Base-by-base conservation (phyloP, 2,329 filamentous ascomycete genomes). In the Pseudocercospora vitis region DNA sequence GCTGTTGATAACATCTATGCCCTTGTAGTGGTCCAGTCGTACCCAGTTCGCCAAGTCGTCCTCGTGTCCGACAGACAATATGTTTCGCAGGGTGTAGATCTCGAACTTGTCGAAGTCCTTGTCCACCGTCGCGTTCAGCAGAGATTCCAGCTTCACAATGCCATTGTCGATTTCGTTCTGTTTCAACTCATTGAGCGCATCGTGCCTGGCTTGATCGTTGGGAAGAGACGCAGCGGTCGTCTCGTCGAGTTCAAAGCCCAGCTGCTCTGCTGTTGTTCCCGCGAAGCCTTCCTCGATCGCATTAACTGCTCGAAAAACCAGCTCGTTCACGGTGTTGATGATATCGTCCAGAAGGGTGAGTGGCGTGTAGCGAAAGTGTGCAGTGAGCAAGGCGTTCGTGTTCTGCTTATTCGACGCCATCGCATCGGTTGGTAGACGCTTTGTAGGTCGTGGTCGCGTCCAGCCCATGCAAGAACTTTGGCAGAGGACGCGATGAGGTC, bases 291-390 rank as follows among this genome's bases (percentile, higher is more conserved):
- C 83, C 73, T 97, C 94, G 61, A 97, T 85, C 56, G 88, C 89
- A 66, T 89, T 89, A 66, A 96, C 85, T 50, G 90, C 91, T 71
- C 87, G 87, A 73, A 95, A 94, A 66, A 94, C 87, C 65, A 96
- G 83, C 67, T 92, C 89, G 76, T 97, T 99, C 72, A 96, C 85
- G 51, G 87, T 88, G 78, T 97, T 96, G 76, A 97, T 96, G 65
- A 97, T 91, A 74, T 97, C 92, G 82, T 99, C 94, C 68, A 99
- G 87, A 35, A 99, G 83, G 57, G 88, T 88, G 62, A 96, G 83
- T 23, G 92, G 94, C 1, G 94, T 92, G 66, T 96, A 96, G 61
- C 89, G 89, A 66, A 99, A 88, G 70, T 99, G 94, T 79, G 97
- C 94, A 1, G 94, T 96, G 57, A 97, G 80, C 64, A 97, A 82